Evolutionary conservation across 1,139 yeast genomes (phyloP), one percentile per base, ranked within the genome.

Genomic region (Blastobotrys persicus): DNA sequence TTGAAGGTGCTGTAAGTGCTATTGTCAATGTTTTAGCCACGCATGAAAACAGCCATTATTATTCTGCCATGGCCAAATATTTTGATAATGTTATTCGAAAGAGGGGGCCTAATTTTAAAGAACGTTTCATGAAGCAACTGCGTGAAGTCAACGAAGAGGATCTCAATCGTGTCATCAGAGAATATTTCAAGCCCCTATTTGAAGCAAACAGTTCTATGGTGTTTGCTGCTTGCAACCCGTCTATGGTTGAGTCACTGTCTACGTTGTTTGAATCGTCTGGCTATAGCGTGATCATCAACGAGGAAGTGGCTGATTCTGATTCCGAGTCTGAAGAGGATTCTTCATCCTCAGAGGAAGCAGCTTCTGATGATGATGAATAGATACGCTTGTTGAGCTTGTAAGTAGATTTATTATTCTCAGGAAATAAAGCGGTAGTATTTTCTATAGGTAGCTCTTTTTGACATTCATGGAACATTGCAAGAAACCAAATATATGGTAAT

Each of bases 1-100:
- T 88, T 33, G 81, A 83, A 56, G 91, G 88, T 54, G 84, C 96
- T 1, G 73, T 87, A 34, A 82, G 95, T 50, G 76, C 86, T 20
- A 77, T 88, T 46, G 89, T 88, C 28, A 84, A 85, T 59, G 73
- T 76, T 9, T 71, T 86, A 46, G 95, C 96, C 1, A 77, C 80
- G 41, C 69, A 73, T 3, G 91, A 85, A 56, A 76, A 82, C 18
- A 63, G 65, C 41, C 67, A 68, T 9, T 77, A 76, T 53, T 76
- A 77, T 45, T 84, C 96, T 0, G 91, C 95, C 7, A 70, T 75
- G 47, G 71, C 75, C 26, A 85, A 83, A 62, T 86, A 82, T 57
- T 65, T 75, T 48, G 92, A 88, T 65, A 77, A 79, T 55, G 74
- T 82, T 18, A 74, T 91, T 61, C 79, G 80, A 62, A 75, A 78